Base-by-base conservation (phyloP, 805 yeast species). In the Metschnikowia matae region DNA sequence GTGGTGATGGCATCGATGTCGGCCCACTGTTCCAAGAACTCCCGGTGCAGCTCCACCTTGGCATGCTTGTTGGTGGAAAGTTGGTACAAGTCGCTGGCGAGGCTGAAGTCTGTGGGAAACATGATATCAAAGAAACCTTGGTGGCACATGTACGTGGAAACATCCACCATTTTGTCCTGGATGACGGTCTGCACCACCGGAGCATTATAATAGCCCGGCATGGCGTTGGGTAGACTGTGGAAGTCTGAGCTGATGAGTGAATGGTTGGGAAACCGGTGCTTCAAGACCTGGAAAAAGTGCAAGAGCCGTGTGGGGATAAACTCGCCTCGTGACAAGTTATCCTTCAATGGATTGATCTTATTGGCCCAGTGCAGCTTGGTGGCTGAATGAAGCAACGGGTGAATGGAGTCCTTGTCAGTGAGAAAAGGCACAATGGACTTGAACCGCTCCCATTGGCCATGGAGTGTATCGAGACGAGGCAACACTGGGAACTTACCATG, bases 41-140 rank as follows among this genome's bases (percentile, higher is more conserved):
- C 87, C 6, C 73, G 66, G 65, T 89, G 95, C 35, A 82, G 67
- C 39, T 79, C 73, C 0, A 79, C 78, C 48, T 68, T 69, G 14
- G 84, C 76, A 2, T 75, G 63, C 57, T 80, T 84, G 0, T 89
- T 89, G 18, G 84, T 78, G 14, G 87, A 79, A 53, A 79, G 78
- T 15, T 73, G 70, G 62, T 89, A 89, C 52, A 88, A 53, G 44
- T 83, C 85, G 38, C 79, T 73, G 3, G 83, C 81, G 7, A 82
- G 69, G 6, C 69, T 67, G 64, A 89, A 89, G 60, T 89, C 86
- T 0, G 96, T 89, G 8, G 95, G 88, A 61, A 89, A 89, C 85
- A 87, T 82, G 46, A 89, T 88, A 65, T 89, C 96, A 63, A 87
- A 89, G 61, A 78, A 85, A 0, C 96, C 96, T 62, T 87, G 96